Evolutionary conservation across 495 filamentous ascomycete genomes (phyloP).

Genomic region (Penicillium manginii): DNA sequence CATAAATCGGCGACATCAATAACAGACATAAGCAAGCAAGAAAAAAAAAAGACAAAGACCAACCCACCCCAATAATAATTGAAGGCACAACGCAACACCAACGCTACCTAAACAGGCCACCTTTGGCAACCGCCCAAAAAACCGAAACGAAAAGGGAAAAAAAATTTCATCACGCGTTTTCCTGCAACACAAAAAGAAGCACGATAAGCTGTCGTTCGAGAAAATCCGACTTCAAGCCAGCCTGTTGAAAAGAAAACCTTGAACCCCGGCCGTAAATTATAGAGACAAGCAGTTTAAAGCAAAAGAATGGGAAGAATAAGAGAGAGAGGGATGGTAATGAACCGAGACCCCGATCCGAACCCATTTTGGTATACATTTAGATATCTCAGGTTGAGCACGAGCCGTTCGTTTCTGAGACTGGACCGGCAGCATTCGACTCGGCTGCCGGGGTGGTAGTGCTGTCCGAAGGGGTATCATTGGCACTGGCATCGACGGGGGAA

Average conservation of each 20-base stretch:
- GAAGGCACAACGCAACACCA: background rate
- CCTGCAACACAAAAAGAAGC: too few relatives aligned
- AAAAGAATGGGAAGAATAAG: background rate
- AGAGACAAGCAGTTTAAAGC: background rate
- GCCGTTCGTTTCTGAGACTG: background rate
- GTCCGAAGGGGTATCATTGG: background rate
- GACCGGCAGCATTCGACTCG: background rate
- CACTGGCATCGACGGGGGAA: background rate
- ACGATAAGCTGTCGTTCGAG: background rate
- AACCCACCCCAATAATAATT: too few relatives aligned
- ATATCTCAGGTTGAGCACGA: background rate
- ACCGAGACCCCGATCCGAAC: background rate
- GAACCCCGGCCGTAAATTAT: background rate
- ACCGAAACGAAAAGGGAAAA: background rate
- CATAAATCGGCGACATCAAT: too few relatives aligned
- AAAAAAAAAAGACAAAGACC: too few relatives aligned
- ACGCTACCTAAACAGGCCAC: background rate
- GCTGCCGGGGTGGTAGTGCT: too few relatives aligned
- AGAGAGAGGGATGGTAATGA: background rate
- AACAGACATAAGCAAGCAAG: too few relatives aligned
- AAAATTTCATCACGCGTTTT: background rate
- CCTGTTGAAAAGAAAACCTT: background rate
- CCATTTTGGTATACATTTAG: background rate
- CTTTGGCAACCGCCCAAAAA: background rate
- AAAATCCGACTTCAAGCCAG: too few relatives aligned